A percentile compares a stretch with the other conserved stretches of the same genome.
Conservation (phyloP, 768 basidiomycete genomes). For the Chalciporus piperatus region DNA sequence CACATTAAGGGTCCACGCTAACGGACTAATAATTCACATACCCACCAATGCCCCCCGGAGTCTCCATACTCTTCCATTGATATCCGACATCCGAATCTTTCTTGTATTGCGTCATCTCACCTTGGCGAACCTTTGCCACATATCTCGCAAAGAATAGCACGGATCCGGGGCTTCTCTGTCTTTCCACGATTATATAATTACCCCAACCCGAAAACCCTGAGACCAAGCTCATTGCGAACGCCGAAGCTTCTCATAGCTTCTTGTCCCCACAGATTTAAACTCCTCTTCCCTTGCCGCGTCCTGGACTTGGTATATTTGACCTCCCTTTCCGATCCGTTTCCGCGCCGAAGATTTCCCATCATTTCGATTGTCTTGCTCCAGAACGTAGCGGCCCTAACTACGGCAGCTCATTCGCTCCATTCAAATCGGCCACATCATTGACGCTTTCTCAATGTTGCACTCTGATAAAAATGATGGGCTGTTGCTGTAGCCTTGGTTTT, state of each 20-base stretch:
- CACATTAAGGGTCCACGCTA: no score
- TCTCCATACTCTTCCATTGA: no score
- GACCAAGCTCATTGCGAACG: constrained; percentile 2
- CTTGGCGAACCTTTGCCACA: no score
- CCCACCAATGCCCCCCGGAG: no score
- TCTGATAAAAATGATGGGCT: neutral
- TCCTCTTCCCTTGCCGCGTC: neutral
- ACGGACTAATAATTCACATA: no score
- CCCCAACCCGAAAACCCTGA: constrained; percentile 10
- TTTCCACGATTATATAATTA: constrained; percentile 4
- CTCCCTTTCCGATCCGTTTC: constrained; percentile 12
- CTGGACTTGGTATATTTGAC: neutral
- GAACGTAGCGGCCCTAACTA: neutral
- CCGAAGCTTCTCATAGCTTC: constrained; percentile 4
- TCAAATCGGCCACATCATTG: neutral
- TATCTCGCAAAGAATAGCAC: no score
- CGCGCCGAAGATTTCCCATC: neutral
- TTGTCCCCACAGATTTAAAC: neutral
- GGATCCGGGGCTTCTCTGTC: neutral
- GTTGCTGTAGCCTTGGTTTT: neutral
- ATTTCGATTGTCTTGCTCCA: neutral
- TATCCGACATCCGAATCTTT: neutral
- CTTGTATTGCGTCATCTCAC: neutral
- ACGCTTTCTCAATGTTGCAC: neutral
- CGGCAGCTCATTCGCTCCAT: neutral